These are phyloP conservation scores for Heritiera fomes DNA, from an alignment of 345 rosid genomes.

Conservation along the genomic window DNA sequence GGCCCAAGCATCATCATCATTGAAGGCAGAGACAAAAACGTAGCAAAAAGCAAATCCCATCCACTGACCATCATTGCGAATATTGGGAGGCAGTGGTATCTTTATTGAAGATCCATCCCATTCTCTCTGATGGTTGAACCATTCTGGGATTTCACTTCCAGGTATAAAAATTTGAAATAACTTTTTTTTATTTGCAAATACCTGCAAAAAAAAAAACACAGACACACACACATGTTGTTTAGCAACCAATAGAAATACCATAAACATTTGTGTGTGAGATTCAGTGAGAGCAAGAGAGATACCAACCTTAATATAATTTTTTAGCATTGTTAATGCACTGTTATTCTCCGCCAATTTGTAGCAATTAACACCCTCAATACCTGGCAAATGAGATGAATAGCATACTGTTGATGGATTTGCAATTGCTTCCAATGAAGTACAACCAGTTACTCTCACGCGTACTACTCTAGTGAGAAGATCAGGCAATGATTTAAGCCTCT, in stretches of 20 bases:
- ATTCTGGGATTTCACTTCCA: background rate
- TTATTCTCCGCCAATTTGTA: background rate
- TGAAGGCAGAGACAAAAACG: constrained; percentile 7
- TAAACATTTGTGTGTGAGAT: background rate
- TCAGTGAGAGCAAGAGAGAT: background rate
- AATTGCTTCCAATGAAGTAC: no score
- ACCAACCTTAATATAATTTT: background rate
- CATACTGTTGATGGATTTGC: no score
- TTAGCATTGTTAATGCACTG: background rate
- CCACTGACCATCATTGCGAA: background rate
- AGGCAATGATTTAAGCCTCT: no score
- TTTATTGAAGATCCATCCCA: background rate
- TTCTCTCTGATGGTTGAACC: background rate
- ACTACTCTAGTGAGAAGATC: no score
- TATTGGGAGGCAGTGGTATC: constrained; percentile 18
- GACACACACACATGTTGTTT: no score
- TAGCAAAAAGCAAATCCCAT: constrained; percentile 19
- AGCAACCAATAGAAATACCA: background rate
- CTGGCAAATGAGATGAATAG: no score
- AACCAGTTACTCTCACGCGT: no score
- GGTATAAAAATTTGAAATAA: background rate
- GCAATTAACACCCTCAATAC: background rate
- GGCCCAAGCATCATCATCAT: background rate
- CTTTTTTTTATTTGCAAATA: no score
- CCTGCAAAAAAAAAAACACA: no score